phyloP scores from a whole-genome alignment of 2,329 filamentous ascomycete species.

The Trichophyton verrucosum region DNA sequence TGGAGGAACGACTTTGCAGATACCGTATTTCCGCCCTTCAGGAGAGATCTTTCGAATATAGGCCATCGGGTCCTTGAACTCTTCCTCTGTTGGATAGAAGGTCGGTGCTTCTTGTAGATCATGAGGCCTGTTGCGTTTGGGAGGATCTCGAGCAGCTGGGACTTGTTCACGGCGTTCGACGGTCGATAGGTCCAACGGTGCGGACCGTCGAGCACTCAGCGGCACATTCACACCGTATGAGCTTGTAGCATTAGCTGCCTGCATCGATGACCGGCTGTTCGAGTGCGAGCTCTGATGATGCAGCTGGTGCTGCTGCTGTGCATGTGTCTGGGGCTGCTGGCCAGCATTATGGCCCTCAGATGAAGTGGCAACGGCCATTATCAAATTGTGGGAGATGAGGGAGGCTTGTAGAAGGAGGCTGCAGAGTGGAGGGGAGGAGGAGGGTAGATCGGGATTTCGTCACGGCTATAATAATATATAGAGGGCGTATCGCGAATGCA shows the following conservation, averaged over 20 bases:
- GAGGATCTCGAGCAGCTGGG: constrained; percentile 59
- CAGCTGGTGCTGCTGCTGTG: constrained; percentile 11
- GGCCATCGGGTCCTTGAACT: constrained; percentile 86
- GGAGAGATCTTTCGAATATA: constrained; percentile 87
- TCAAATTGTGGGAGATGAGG: neutral
- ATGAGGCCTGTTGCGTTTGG: constrained; percentile 68
- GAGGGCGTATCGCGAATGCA: constrained; percentile 6
- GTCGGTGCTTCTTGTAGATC: constrained; percentile 81
- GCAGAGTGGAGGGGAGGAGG: neutral
- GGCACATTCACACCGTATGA: constrained; percentile 42
- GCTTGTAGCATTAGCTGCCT: constrained; percentile 32
- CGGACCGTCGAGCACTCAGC: constrained; percentile 51
- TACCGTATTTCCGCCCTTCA: constrained; percentile 75
- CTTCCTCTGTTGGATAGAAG: constrained; percentile 78
- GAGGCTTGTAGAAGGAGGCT: no score
- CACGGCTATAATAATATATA: constrained; percentile 7
- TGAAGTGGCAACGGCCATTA: constrained; percentile 34
- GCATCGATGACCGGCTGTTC: constrained; percentile 25
- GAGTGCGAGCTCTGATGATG: constrained; percentile 17
- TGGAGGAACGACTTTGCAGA: constrained; percentile 91
- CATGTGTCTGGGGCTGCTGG: constrained; percentile 14
- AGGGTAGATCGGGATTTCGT: neutral
- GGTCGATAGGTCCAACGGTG: constrained; percentile 68
- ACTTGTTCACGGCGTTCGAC: constrained; percentile 85
- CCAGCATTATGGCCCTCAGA: constrained; percentile 22